phyloP scores from a whole-genome alignment of 768 basidiomycete genomes.

The Phaeolepiota aurea region DNA sequence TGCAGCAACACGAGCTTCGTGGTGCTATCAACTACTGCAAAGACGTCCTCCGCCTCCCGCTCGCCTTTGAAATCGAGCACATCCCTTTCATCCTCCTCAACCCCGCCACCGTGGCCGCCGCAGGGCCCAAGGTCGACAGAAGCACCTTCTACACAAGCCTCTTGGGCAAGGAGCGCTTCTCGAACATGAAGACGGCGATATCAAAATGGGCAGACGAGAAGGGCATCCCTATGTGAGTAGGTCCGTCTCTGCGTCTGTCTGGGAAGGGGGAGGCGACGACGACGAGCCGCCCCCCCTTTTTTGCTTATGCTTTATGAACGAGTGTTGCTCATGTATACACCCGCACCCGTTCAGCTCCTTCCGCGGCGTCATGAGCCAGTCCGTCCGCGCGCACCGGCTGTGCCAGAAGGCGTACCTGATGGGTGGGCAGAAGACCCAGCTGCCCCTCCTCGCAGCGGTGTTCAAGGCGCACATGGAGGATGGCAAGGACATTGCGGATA shows the following conservation, averaged over 20 bases:
- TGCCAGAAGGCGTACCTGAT: conserved; percentile 57
- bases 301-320: too few relatives aligned
- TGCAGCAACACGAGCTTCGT: conserved; percentile 44
- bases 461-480: conserved; percentile 65
- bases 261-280: too few relatives aligned
- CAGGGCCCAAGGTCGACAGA: conserved; percentile 28
- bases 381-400: conserved; percentile 66
- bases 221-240: conserved; percentile 47
- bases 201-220: conserved; percentile 47
- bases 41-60: conserved; percentile 35
- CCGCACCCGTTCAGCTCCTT: conserved; percentile 33
- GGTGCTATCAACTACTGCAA: conserved; percentile 40
- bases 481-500: conserved; percentile 53
- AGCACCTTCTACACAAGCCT: conserved; percentile 33
- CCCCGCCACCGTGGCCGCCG: conserved; percentile 25
- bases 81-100: conserved; percentile 42
- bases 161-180: conserved; percentile 44
- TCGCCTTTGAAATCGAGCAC: conserved; percentile 44
- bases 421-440: conserved; percentile 54
- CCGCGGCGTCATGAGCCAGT: conserved; percentile 53
- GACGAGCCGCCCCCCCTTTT: too few relatives aligned
- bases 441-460: conserved; percentile 44
- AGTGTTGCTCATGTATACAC: conserved; percentile 4
- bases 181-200: conserved; percentile 31
- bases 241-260: conserved; percentile 3